A percentile compares a stretch with the other conserved stretches of the same genome.
Evolutionary conservation across 2,329 filamentous ascomycete species (phyloP).

Genomic region (Claviceps pusilla): DNA sequence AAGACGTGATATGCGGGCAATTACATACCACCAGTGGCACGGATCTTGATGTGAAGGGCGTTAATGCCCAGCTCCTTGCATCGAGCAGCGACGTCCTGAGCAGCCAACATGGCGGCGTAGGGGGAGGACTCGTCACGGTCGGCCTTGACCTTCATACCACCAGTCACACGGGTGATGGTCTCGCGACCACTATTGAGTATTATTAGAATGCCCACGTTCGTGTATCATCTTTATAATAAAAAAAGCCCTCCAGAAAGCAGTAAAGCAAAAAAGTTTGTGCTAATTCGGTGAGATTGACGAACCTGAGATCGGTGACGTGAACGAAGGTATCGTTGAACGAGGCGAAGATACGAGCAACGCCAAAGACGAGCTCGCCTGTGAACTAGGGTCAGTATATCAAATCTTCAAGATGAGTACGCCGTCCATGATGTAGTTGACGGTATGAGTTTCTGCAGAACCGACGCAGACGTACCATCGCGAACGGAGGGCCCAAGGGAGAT

Average conservation of each 20-base stretch:
- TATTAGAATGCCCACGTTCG: conserved; percentile 1
- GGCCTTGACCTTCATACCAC: conserved; percentile 99
- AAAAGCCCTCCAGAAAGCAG: neutral
- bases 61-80: conserved; percentile 61
- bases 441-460: neutral
- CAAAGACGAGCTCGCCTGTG: conserved; percentile 88
- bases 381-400: conserved; percentile 6
- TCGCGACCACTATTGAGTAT: conserved; percentile 69
- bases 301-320: conserved; percentile 98
- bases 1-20: neutral
- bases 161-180: conserved; percentile 99
- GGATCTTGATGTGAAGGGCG: conserved; percentile 99
- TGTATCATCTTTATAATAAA: neutral
- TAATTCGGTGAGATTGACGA: conserved; percentile 24
- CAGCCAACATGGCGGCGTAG: conserved; percentile 99
- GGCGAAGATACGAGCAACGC: conserved; percentile 91
- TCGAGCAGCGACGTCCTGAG: conserved; percentile 89
- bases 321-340: conserved; percentile 92
- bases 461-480: conserved; percentile 60
- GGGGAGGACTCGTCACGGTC: conserved; percentile 99
- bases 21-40: conserved; percentile 82
- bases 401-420: neutral
- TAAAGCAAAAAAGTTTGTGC: neutral
- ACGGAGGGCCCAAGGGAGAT: conserved; percentile 95
- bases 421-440: neutral